These are phyloP conservation scores for Leccinum obscurum DNA, from an alignment of 768 basidiomycete species.

Conservation along the genomic window DNA sequence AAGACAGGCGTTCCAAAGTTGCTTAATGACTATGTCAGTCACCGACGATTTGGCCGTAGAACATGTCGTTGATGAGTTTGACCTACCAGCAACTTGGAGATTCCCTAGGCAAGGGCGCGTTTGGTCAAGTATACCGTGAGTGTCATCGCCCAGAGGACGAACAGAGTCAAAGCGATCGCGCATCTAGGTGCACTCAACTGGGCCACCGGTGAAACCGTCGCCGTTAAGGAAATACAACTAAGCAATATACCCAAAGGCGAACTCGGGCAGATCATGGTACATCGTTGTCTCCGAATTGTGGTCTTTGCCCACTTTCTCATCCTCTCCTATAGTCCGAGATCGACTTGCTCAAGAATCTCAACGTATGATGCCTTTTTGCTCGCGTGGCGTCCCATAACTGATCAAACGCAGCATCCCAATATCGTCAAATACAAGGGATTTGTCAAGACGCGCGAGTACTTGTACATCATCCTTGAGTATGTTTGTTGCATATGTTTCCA, in stretches of 20 bases:
- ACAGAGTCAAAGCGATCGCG: slow-evolving; percentile 70
- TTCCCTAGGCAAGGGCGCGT: slow-evolving; percentile 93
- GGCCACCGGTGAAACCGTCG: slow-evolving; percentile 97
- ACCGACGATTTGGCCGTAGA: not conserved
- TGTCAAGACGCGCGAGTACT: slow-evolving; percentile 88
- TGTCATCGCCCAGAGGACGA: slow-evolving; percentile 31
- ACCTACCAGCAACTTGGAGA: slow-evolving; percentile 85
- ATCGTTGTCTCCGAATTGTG: slow-evolving; percentile 1
- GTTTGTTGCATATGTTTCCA: slow-evolving; percentile 25
- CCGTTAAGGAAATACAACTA: slow-evolving; percentile 96
- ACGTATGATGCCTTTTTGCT: slow-evolving; percentile 50
- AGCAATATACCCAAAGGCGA: slow-evolving; percentile 92
- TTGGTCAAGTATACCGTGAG: slow-evolving; percentile 96
- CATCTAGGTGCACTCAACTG: slow-evolving; percentile 81
- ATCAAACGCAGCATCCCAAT: slow-evolving; percentile 73
- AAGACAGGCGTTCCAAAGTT: slow-evolving; percentile 46
- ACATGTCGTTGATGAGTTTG: slow-evolving; percentile 9
- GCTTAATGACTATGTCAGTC: slow-evolving; percentile 64
- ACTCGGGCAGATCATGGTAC: slow-evolving; percentile 95
- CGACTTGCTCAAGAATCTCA: slow-evolving; percentile 94
- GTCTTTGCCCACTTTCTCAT: slow-evolving; percentile 10
- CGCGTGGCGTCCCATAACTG: slow-evolving; percentile 6
- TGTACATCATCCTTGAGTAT: slow-evolving; percentile 96
- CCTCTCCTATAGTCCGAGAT: slow-evolving; percentile 77
- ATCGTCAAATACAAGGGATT: slow-evolving; percentile 99